Evolutionary conservation across 805 yeast species (phyloP), one percentile per base, ranked within the genome.

Genomic region (Hanseniaspora nectarophila): DNA sequence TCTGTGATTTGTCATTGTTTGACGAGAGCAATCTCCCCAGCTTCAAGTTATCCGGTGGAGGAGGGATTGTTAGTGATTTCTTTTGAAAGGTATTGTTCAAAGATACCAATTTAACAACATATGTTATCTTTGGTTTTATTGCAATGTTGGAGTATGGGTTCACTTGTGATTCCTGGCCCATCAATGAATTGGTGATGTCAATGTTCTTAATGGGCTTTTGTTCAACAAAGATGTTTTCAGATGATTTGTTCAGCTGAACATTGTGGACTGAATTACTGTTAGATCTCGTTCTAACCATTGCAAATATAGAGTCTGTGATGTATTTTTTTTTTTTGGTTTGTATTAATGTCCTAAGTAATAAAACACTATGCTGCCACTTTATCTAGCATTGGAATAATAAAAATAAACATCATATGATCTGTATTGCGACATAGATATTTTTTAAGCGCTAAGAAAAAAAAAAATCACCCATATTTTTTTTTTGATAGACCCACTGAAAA

Each of bases 11-110:
- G 18, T 39, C 54, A 29, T 28, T 42, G 24, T 29, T 42, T 34
- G 57, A 59, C 7, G 64, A 84, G 16, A 85, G 81, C 44, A 95
- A 97, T 52, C 99, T 75, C 1, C 99, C 99, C 23, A 92, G 71
- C 62, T 86, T 86, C 49, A 89, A 68, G 3, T 86, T 80, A 13
- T 85, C 88, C 0, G 99, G 98, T 54, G 71, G 73, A 54, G 77
- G 73, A 1, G 97, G 97, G 7, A 92, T 80, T 13, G 77, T 78
- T 37, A 92, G 70, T 49, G 82, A 80, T 64, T 90, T 92, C 54
- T 80, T 74, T 38, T 80, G 84, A 63, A 89, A 88, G 0, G 96
- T 82, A 47, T 78, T 85, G 65, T 90, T 90, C 45, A 88, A 68
- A 0, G 97, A 81, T 13, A 77, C 66, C 45, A 92, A 70, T 4